Evolutionary conservation across 345 rosid species (phyloP), one percentile per base, ranked within the genome.

Genomic region (Barbarea vulgaris): DNA sequence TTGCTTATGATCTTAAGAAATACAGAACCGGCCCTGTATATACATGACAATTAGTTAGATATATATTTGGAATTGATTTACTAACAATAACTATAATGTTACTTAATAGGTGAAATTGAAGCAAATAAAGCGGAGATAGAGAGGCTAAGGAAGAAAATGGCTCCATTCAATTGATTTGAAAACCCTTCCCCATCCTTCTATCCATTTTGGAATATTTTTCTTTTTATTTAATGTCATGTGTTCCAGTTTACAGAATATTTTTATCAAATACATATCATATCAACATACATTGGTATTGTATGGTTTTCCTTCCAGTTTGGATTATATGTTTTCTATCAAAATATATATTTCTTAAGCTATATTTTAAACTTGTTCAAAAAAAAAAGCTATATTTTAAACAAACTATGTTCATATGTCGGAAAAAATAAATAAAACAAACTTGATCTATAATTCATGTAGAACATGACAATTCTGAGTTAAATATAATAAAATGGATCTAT

Each of bases 81-180:
- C 7, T 33, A 57, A 18, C 14, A 37, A 19, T 15, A 2, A 21
- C 3, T 74, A 18, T 22, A 47, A 14, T 58, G 41, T 9, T 67
- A 15, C 24, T 48, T 59, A 39, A 54, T 11, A 75, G 63, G 24
- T 34, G 53, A 27, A 14, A 10, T 27, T 27, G 15, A 67, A 53
- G 62, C 14, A 6, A 6, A 7, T 13, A 28, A 5, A 48, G 27
- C 15, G 9, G 66, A 58, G 76, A 44, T 50, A 54, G 64, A 63
- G 64, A 69, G 46, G 44, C 46, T 58, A 25, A 51, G 36, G 73
- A 67, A 14, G 44, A 3, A 28, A 28, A 28, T 46, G 57, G 17
- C 28, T 63, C 44, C 31, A 4, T n/a, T 27, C 33, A 53, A 9
- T 25, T 56, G 59, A 54, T 27, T 6, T 54, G 59, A 54, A 54